These are phyloP conservation scores for Fusarium austroafricanum DNA, from an alignment of 2,329 filamentous ascomycete genomes.

Conservation along the genomic window DNA sequence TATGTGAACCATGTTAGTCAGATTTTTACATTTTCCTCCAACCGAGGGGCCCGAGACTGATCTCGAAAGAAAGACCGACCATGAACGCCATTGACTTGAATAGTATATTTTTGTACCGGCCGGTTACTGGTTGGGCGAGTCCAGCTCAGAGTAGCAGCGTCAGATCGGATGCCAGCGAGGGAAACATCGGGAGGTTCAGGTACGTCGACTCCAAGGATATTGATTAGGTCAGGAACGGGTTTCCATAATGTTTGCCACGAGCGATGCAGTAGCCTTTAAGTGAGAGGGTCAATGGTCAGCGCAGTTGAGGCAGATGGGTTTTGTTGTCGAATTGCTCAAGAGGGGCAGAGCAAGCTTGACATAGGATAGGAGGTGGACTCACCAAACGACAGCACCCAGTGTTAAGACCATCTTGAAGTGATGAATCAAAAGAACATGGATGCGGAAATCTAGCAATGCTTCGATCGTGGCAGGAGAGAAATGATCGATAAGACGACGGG, in stretches of 20 bases:
- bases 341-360: slow-evolving; percentile 1
- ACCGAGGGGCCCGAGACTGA: neutral
- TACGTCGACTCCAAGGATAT: slow-evolving; percentile 92
- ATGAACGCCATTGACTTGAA: slow-evolving; percentile 93
- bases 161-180: slow-evolving; percentile 86
- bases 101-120: slow-evolving; percentile 85
- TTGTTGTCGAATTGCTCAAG: neutral
- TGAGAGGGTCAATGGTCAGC: slow-evolving; percentile 26
- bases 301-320: neutral
- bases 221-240: slow-evolving; percentile 89
- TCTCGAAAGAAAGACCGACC: slow-evolving; percentile 64
- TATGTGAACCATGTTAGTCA: slow-evolving; percentile 28
- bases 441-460: slow-evolving; percentile 55
- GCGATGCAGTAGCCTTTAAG: slow-evolving; percentile 80
- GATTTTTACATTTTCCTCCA: neutral
- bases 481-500: slow-evolving; percentile 47
- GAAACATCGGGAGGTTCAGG: slow-evolving; percentile 90
- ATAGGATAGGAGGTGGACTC: slow-evolving; percentile 45
- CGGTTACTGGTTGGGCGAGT: slow-evolving; percentile 74
- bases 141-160: slow-evolving; percentile 93
- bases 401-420: slow-evolving; percentile 68
- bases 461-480: slow-evolving; percentile 47
- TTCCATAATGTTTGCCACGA: slow-evolving; percentile 91
- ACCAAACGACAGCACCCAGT: slow-evolving; percentile 66
- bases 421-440: slow-evolving; percentile 60